Conservation (phyloP, 1,284 basidiomycete genomes). For the Entoloma clypeatum region DNA sequence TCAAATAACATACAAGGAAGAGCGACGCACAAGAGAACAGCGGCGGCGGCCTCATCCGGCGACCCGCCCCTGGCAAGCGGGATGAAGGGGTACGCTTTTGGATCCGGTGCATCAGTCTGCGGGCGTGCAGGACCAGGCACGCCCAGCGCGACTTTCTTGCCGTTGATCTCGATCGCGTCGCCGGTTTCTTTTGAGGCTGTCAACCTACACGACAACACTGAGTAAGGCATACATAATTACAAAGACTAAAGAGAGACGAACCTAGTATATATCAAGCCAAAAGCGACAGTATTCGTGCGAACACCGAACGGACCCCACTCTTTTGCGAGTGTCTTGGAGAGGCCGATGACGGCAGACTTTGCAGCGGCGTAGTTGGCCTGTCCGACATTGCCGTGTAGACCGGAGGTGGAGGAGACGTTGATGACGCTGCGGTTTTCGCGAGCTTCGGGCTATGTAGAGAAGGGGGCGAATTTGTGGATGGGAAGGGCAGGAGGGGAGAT, state of each 20-base stretch:
- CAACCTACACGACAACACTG: slow-evolving; percentile 34
- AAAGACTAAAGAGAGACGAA: slow-evolving; percentile 24
- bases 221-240: not conserved
- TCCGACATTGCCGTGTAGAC: slow-evolving; percentile 81
- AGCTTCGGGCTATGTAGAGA: slow-evolving; percentile 32
- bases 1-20: slow-evolving; percentile 7
- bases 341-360: slow-evolving; percentile 71
- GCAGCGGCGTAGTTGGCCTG: slow-evolving; percentile 83
- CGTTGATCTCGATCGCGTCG: slow-evolving; percentile 73
- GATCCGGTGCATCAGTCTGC: slow-evolving; percentile 24
- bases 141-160: slow-evolving; percentile 80
- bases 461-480: not conserved
- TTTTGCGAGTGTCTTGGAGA: slow-evolving; percentile 84
- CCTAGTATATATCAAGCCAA: slow-evolving; percentile 73
- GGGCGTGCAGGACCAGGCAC: slow-evolving; percentile 55
- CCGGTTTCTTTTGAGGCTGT: slow-evolving; percentile 77
- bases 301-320: slow-evolving; percentile 86
- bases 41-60: slow-evolving; percentile 74
- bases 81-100: slow-evolving; percentile 50
- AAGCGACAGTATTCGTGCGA: slow-evolving; percentile 79
- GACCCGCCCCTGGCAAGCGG: slow-evolving; percentile 74
- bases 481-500: not conserved
- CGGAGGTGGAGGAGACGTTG: slow-evolving; percentile 75
- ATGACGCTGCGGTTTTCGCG: slow-evolving; percentile 73
- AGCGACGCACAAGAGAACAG: slow-evolving; percentile 63